Conservation (phyloP, 257 asterid species). For the Solanum ahanhuiri region DNA sequence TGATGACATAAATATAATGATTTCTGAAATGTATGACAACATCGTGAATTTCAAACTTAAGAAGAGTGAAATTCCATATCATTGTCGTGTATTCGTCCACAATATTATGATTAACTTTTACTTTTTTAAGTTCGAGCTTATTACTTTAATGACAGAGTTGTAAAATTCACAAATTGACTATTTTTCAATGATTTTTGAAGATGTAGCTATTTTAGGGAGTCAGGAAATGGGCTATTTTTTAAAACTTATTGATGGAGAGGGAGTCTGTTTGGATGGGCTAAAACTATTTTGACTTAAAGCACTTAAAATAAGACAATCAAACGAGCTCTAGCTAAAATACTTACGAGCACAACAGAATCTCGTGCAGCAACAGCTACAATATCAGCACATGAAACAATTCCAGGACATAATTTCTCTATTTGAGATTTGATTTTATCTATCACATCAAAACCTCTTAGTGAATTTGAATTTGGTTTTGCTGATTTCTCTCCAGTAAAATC, state of each 20-base stretch:
- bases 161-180: not conserved
- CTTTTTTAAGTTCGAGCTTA: not conserved
- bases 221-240: not conserved
- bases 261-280: not conserved
- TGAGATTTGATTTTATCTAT: conserved; percentile 40
- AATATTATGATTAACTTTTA: not conserved
- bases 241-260: not conserved
- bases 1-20: not conserved
- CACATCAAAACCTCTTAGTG: conserved; percentile 39
- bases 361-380: conserved; percentile 49
- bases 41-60: not conserved
- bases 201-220: not conserved
- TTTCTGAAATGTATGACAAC: not conserved
- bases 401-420: conserved; percentile 34
- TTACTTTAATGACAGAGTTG: not conserved
- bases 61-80: not conserved
- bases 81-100: not conserved
- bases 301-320: not conserved
- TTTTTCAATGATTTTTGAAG: not conserved
- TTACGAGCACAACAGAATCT: conserved; percentile 44
- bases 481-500: conserved; percentile 51
- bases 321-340: not conserved
- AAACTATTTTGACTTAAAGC: not conserved
- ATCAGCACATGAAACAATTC: conserved; percentile 56
- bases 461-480: conserved; percentile 29